Base-by-base conservation (phyloP, 768 basidiomycete species). In the Lactifluus piperatus region DNA sequence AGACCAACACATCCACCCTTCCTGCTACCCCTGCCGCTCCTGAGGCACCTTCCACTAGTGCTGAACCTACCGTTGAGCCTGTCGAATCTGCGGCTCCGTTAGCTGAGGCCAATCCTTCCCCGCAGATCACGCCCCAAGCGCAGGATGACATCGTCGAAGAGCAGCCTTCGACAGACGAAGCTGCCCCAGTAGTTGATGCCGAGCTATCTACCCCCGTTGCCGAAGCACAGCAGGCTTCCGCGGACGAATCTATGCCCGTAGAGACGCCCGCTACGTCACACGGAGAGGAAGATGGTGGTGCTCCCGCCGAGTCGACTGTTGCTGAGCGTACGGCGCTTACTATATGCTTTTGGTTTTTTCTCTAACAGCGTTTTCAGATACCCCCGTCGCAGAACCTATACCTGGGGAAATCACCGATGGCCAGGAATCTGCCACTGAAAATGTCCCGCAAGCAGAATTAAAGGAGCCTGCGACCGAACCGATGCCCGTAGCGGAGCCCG, bases 111-210 rank as follows among this genome's bases (percentile, higher is more conserved):
- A n/a, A 20, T 14, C 48, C 41, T 43, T 36, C 37, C 20, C 18
- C 20, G 9, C 37, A 30, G 20, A 18, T n/a, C 29, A 37, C 41
- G 3, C 55, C 26, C 26, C 26, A 41, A 22, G 27, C 22, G 4
- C 47, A 49, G 22, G 37, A 56, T 41, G n/a, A n/a, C 24, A 11
- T 49, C 5, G 30, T 51, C 22, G 60, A 62, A n/a, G 58, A 51
- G 37, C 37, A 43, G 5, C 43, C 8, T 39, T 27, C 29, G 9
- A n/a, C 27, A 20, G 46, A 48, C n/a, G 61, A 41, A 44, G 16
- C 26, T n/a, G 13, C 2, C 24, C 56, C 24, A 22, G 22, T 26
- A 32, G 32, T 27, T 9, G 20, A 26, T 14, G 29, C 24, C 22
- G 54, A 54, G 30, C 7, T 16, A 20, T n/a, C 47, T 37, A n/a